A percentile compares a stretch with the other conserved stretches of the same genome.
Evolutionary conservation across 169 alveolate genomes (phyloP).

Genomic region (Eimeria acervulina): DNA sequence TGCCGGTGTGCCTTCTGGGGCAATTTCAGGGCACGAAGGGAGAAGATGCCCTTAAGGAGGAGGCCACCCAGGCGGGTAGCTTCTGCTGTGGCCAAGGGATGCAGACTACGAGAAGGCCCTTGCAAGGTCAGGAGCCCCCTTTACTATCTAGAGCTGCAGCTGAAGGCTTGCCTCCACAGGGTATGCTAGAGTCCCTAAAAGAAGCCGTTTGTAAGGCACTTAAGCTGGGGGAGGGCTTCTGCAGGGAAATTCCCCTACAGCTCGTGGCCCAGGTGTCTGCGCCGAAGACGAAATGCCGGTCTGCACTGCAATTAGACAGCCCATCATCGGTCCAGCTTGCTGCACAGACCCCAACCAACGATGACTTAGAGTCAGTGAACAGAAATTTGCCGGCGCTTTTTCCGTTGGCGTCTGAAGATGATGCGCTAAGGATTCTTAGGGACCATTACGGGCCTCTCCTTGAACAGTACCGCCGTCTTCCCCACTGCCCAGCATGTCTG

Average conservation of each 20-base stretch:
- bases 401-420: conserved; percentile 38
- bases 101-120: neutral
- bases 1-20: conserved; percentile 59
- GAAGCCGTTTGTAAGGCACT: conserved; percentile 42
- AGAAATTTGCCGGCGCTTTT: neutral
- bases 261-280: conserved; percentile 55
- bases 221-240: neutral
- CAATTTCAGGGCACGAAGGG: neutral
- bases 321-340: neutral
- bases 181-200: conserved; percentile 3
- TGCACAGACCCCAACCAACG: neutral
- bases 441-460: conserved; percentile 57
- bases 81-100: neutral
- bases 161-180: conserved; percentile 3
- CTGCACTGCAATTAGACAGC: conserved; percentile 8
- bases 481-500: conserved; percentile 14
- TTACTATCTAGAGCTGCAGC: neutral
- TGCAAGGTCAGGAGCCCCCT: neutral
- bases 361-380: neutral
- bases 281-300: conserved; percentile 38
- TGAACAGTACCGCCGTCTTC: conserved; percentile 2
- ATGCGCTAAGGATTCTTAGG: conserved; percentile 26
- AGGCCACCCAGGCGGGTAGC: neutral
- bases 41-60: neutral
- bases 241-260: conserved; percentile 45